Evolutionary conservation across 257 asterid genomes (phyloP).

Genomic region (Solanum phureja): DNA sequence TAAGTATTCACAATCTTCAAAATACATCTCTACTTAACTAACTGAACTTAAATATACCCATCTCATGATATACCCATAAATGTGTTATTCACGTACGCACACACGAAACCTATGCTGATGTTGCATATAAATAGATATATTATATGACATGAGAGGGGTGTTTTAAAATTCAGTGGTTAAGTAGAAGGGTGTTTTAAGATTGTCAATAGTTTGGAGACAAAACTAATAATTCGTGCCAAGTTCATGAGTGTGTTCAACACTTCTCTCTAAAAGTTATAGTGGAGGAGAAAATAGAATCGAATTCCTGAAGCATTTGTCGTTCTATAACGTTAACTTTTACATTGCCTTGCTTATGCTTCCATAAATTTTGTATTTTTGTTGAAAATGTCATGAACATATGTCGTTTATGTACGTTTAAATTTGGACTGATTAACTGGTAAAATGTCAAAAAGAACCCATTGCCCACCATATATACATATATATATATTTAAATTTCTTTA

Average conservation of each 20-base stretch:
- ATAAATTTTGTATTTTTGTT: too few species aligned
- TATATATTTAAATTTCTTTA: too few species aligned
- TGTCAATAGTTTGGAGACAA: background rate
- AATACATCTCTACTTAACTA: background rate
- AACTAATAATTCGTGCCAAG: background rate
- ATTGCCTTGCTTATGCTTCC: background rate
- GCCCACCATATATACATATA: background rate
- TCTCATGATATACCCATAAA: background rate
- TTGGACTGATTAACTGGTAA: background rate
- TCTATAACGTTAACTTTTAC: background rate
- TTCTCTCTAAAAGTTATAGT: background rate
- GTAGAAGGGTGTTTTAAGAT: background rate
- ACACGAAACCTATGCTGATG: background rate
- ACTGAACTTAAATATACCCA: background rate
- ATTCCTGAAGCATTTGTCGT: background rate
- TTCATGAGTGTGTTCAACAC: too few species aligned
- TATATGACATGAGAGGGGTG: background rate
- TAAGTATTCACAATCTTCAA: too few species aligned
- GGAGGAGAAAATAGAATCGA: background rate
- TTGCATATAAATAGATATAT: background rate
- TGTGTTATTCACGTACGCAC: background rate
- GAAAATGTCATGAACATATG: background rate
- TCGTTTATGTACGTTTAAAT: background rate
- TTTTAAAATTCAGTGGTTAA: background rate
- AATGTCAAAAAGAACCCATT: background rate